Base-by-base conservation (phyloP, 2,329 filamentous ascomycete genomes). In the Penicillium sp. region DNA sequence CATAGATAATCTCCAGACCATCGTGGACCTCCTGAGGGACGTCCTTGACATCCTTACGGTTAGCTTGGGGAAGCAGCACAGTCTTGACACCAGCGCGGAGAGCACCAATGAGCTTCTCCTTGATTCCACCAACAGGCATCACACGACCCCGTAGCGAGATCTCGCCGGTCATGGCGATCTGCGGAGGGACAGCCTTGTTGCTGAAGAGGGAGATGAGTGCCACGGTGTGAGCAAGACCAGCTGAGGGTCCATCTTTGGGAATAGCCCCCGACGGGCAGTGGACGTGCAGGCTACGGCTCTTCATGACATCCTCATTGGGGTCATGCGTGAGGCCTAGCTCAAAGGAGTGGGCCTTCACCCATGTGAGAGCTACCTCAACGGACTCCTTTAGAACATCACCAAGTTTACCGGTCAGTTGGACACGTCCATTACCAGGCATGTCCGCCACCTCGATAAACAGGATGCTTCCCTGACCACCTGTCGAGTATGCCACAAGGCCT, bases 381-480 rank as follows among this genome's bases (percentile, higher is more conserved):
- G 88, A 93, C 75, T 99, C 94, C 76, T 97, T 97, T 56, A 99
- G 85, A 27, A 99, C 94, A 65, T 97, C 92, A 60, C 94, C 94
- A 6, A 99, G 85, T 73, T 96, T 97, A 58, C 94, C 94, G 1
- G 94, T 99, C 25, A 99, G 85, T 76, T 97, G 94, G 33, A 99
- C 91, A 51, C 89, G 87, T 31, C 94, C 94, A 54, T 85, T 88
- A 42, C 94, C 94, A 0, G 94, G 94, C 92, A 97, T 97, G 70
- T 96, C 92, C 11, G 93, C 91, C 43, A 97, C 91, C 76, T 99
- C 94, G 66, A 99, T 99, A 80, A 99, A 99, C 53, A 99, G 82
- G 67, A 99, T 99, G 69, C 89, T 92, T 59, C 94, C 94, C 72
- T 97, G 93, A 46, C 92, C 92, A 48, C 94, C 93, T 4, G 88